Base-by-base conservation (phyloP, 352 stramenopile species). In the Globisporangium ultimum region DNA sequence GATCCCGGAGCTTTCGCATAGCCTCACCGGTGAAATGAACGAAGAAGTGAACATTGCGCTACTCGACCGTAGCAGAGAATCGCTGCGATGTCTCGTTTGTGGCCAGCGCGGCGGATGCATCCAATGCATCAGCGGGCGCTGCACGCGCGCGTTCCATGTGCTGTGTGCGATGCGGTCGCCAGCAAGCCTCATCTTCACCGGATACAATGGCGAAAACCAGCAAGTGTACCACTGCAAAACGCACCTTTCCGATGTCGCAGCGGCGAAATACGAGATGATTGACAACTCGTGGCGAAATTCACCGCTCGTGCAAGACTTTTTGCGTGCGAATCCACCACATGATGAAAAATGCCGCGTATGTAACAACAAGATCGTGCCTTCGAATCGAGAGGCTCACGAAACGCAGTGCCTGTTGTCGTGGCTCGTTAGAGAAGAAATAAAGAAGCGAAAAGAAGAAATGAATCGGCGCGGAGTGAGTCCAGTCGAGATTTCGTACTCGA, bases 1-100 rank as follows among this genome's bases (percentile, higher is more conserved):
- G 88, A 85, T 95, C 45, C 88, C 88, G 2, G 88, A 97, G 68
- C 82, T 97, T 34, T 88, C 71, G 50, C 80, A 91, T 60, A 89
- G 78, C 21, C 63, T 88, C 13, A 55, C 66, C 0, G 83, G 79
- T 18, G 59, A 67, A 38, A 67, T 89, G 68, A 74, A 91, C 58
- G 66, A 92, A 58, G 55, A 63, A 15, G 75, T 95, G 32, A 66
- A 93, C 42, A 84, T 93, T 42, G 66, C 74, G 10, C 57, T 76
- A 40, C 61, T 96, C 21, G 79, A 95, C 46, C 66, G 63, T 22
- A 93, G 77, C 32, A 80, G 88, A 41, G 87, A 84, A 52, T 70
- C 64, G 6, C 66, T 97, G 24, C 84, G 83, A 38, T 97, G 87
- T 60, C 48, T 86, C 14, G 66, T 97, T n/a, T 97, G 88, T 51